phyloP scores from a whole-genome alignment of 2,329 filamentous ascomycete genomes.

The Nannizzia gypsea region DNA sequence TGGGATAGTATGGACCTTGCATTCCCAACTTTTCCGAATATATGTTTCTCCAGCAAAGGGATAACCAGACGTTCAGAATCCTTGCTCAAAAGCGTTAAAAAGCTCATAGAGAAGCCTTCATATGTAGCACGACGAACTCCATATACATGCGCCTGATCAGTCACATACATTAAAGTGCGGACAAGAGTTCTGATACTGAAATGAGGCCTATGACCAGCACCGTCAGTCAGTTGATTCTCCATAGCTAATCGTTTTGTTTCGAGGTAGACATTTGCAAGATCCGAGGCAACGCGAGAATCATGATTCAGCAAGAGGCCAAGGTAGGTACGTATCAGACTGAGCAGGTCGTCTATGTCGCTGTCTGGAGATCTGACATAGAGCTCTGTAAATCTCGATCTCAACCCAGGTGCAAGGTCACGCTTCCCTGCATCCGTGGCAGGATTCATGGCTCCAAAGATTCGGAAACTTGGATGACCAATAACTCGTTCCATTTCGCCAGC shows the following conservation, averaged over 20 bases:
- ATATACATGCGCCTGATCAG: constrained; percentile 71
- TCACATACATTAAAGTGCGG: constrained; percentile 75
- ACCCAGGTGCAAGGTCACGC: constrained; percentile 76
- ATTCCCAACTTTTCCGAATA: constrained; percentile 60
- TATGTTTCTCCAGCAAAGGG: constrained; percentile 66
- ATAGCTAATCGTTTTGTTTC: constrained; percentile 72
- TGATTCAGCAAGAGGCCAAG: constrained; percentile 59
- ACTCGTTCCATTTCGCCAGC: constrained; percentile 87
- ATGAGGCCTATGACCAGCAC: constrained; percentile 88
- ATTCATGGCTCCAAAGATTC: constrained; percentile 98
- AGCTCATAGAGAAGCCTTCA: constrained; percentile 97
- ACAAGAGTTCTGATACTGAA: constrained; percentile 94
- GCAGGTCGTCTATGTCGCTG: constrained; percentile 69
- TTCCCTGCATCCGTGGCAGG: constrained; percentile 96
- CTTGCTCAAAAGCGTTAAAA: constrained; percentile 74
- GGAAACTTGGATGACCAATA: constrained; percentile 79
- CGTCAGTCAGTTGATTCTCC: constrained; percentile 79
- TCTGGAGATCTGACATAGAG: constrained; percentile 90
- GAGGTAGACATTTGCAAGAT: constrained; percentile 78
- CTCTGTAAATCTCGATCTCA: constrained; percentile 88
- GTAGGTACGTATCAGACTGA: constrained; percentile 81
- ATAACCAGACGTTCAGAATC: constrained; percentile 68
- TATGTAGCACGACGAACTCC: constrained; percentile 75
- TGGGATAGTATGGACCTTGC: constrained; percentile 63
- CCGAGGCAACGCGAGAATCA: constrained; percentile 61